A percentile compares a stretch with the other conserved stretches of the same genome.
phyloP scores from a whole-genome alignment of 2,329 filamentous ascomycete genomes.

The Cadophora luteo-olivacea region DNA sequence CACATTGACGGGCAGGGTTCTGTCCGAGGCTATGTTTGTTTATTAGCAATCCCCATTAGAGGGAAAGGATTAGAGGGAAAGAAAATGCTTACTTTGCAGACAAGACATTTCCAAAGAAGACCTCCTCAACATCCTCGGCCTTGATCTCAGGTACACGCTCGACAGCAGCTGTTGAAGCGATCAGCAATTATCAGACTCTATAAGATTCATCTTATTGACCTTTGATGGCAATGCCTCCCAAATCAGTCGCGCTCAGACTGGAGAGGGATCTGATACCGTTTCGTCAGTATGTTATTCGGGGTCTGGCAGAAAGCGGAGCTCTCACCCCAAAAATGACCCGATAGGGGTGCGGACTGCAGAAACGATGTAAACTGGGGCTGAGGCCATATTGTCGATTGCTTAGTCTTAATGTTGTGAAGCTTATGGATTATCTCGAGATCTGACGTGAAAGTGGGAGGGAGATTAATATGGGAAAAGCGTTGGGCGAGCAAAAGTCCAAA shows the following conservation, averaged over 20 bases:
- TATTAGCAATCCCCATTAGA: conserved; percentile 23
- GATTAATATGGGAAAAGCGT: not conserved
- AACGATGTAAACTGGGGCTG: conserved; percentile 93
- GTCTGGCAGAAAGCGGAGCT: conserved; percentile 57
- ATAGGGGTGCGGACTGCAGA: conserved; percentile 89
- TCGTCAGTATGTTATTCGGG: conserved; percentile 30
- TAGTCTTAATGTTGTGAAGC: conserved; percentile 1
- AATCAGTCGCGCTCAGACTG: conserved; percentile 82
- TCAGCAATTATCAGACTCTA: conserved; percentile 1
- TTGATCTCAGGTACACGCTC: conserved; percentile 87
- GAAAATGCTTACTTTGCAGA: conserved; percentile 78
- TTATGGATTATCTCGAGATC: not conserved
- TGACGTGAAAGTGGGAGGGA: not conserved
- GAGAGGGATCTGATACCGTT: conserved; percentile 74
- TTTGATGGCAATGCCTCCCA: conserved; percentile 93
- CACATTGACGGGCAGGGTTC: conserved; percentile 94
- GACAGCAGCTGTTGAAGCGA: conserved; percentile 65
- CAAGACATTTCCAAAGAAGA: conserved; percentile 98
- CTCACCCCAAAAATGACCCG: conserved; percentile 89
- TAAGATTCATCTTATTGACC: conserved; percentile 55
- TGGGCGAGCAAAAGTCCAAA: conserved; percentile 8
- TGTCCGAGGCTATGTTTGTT: conserved; percentile 76
- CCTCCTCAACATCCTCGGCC: conserved; percentile 89
- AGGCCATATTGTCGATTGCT: conserved; percentile 66
- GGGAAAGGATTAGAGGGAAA: too few relatives aligned